A percentile compares a stretch with the other conserved stretches of the same genome.
phyloP scores from a whole-genome alignment of 1,284 basidiomycete species.

The Pseudozyma pruni region DNA sequence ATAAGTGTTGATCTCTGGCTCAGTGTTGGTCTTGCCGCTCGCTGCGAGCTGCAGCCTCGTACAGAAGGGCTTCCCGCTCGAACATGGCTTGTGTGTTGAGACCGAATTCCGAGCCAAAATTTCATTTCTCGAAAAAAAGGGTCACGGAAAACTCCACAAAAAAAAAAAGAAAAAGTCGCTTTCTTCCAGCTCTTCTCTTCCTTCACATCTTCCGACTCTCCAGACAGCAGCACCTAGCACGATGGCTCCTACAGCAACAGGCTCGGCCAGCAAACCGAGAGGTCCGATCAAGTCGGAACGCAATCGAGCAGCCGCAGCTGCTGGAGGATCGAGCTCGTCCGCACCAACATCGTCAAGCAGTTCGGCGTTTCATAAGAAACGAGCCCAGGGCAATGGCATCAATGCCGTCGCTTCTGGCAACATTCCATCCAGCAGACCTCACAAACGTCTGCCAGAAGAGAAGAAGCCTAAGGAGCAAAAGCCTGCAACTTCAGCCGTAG shows the following conservation, averaged over 20 bases:
- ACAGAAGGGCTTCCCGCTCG: no score
- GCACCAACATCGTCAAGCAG: slow-evolving; percentile 22
- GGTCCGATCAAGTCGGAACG: slow-evolving; percentile 43
- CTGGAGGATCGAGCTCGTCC: not conserved
- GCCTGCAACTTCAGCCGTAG: not conserved
- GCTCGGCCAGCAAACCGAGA: not conserved
- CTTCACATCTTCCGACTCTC: not conserved
- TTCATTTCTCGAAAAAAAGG: slow-evolving; percentile 10
- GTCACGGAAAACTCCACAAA: slow-evolving; percentile 25
- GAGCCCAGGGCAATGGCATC: slow-evolving; percentile 21
- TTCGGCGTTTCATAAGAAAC: slow-evolving; percentile 40
- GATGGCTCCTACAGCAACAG: slow-evolving; percentile 18
- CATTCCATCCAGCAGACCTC: not conserved
- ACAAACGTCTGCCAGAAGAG: not conserved
- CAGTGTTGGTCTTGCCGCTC: not conserved
- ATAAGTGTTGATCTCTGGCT: not conserved
- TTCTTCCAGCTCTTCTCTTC: not conserved
- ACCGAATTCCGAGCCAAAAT: slow-evolving; percentile 21
- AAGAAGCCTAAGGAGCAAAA: no score
- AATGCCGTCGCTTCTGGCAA: slow-evolving; percentile 9
- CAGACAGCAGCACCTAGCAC: not conserved
- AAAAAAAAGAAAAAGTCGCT: no score
- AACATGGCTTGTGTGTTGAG: not conserved
- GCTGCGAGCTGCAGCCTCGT: no score
- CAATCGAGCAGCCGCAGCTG: slow-evolving; percentile 32